A percentile compares a stretch with the other conserved stretches of the same genome.
These are phyloP conservation scores for Boletus pseudopeckii DNA, from an alignment of 768 basidiomycete genomes.

Conservation along the genomic window DNA sequence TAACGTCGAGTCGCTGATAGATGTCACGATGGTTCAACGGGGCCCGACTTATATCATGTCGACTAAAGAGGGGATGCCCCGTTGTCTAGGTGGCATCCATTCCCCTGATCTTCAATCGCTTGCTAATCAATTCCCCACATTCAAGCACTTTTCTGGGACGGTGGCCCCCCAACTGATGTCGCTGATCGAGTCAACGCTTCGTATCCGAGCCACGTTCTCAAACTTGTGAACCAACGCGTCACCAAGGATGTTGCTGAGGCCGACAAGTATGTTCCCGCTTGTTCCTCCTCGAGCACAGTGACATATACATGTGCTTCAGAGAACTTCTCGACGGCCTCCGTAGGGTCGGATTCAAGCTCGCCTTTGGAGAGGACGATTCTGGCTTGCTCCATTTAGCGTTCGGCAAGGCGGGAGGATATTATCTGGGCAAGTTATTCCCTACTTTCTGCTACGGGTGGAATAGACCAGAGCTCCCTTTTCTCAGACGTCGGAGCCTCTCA, in stretches of 20 bases:
- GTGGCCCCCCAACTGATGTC: conserved; percentile 45
- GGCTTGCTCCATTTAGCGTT: conserved; percentile 51
- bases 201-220: conserved; percentile 35
- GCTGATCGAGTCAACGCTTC: conserved; percentile 53
- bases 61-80: conserved; percentile 38
- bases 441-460: neutral
- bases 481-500: conserved; percentile 41
- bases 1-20: conserved; percentile 18
- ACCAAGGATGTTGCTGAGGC: conserved; percentile 46
- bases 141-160: conserved; percentile 41
- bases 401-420: conserved; percentile 58
- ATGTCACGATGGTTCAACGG: conserved; percentile 50
- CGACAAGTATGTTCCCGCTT: conserved; percentile 44
- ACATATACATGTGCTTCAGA: conserved; percentile 24
- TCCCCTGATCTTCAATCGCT: conserved; percentile 13
- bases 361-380: conserved; percentile 46
- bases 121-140: neutral
- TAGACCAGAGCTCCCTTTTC: neutral
- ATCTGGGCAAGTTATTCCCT: conserved; percentile 45
- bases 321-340: conserved; percentile 54
- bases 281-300: neutral
- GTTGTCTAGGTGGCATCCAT: conserved; percentile 12
- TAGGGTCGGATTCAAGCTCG: conserved; percentile 54
- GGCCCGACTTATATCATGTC: conserved; percentile 54
- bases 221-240: conserved; percentile 35